Evolutionary conservation across 305 asterid genomes (phyloP), one percentile per base, ranked within the genome.

Genomic region (Galium porrigens): DNA sequence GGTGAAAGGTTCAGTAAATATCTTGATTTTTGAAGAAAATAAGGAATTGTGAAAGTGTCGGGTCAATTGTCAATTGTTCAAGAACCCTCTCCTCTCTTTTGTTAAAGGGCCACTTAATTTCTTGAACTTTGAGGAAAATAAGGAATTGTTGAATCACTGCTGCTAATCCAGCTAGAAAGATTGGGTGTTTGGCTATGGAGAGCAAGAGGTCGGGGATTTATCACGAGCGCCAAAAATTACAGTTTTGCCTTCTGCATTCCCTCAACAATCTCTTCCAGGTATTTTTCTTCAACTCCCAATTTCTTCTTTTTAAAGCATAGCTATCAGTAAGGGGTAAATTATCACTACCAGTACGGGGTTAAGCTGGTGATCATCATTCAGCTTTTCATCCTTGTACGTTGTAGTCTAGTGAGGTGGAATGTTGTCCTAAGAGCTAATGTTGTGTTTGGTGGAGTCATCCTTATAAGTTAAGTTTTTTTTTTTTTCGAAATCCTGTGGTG

Each of bases 221-320:
- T 74, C 97, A 90, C 64, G 97, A 90, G 81, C 85, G 75, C 78
- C 97, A 90, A 70, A 88, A 68, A 66, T 77, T 88, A 37, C 97
- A 90, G 64, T 78, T 84, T 63, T 90, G 97, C 80, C 83, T 88
- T 68, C 68, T 88, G 59, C 97, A 90, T 72, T 68, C 95, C 74
- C 96, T 90, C 79, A 90, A 90, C 79, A 90, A 88, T 79, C 85
- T 90, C 69, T 85, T 86, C 79, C 97, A 90, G 96, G 97, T 90
- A 68, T 72, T 42, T 14, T 64, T 22, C 39, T 30, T 46, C 18
- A 9, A 44, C 57, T 69, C 52, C 53, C 56, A 51, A 61, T 29
- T 27, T 34, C 58, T 27, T 30, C 68, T n/a, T 14, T 58, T 41
- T 46, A n/a, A 46, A 1, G 7, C 5, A 14, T 46, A 7, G 18